Evolutionary conservation across 2,329 filamentous ascomycete species (phyloP).

Genomic region (Bipolaris cookei): DNA sequence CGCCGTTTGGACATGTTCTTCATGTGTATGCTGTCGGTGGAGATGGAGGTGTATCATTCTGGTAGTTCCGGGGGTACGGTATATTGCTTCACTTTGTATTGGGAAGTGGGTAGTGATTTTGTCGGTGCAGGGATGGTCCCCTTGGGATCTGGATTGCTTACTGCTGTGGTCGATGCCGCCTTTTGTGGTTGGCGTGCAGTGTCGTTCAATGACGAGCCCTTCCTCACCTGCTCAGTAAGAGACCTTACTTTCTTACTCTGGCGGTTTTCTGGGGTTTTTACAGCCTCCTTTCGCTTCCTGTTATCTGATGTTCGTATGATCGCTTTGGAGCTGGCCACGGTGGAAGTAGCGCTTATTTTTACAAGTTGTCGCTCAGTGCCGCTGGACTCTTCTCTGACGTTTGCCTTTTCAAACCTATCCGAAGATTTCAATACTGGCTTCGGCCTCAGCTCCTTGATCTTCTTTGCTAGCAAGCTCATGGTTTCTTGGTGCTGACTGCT

Average conservation of each 20-base stretch:
- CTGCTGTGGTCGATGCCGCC: background rate
- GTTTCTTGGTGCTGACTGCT: background rate
- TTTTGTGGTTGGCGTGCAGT: background rate
- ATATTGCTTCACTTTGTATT: slow-evolving; percentile 1
- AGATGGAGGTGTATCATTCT: slow-evolving; percentile 26
- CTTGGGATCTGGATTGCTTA: background rate
- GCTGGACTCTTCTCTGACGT: background rate
- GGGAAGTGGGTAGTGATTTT: background rate
- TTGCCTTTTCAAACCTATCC: background rate
- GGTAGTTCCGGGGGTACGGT: slow-evolving; percentile 1
- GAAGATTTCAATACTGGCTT: background rate
- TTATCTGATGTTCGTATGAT: background rate
- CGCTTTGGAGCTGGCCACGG: background rate
- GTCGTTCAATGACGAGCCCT: background rate
- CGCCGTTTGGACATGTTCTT: slow-evolving; percentile 20
- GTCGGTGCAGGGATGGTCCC: background rate
- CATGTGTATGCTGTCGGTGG: background rate
- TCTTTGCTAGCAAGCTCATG: background rate
- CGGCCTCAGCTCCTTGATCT: background rate
- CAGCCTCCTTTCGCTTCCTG: slow-evolving; percentile 1
- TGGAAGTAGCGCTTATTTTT: background rate
- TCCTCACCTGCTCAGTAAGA: background rate
- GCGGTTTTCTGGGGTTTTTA: background rate
- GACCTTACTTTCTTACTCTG: slow-evolving; percentile 1
- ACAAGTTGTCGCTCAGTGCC: background rate